These are phyloP conservation scores for Camellia lanceoleosa DNA, from an alignment of 148 eudicot species.

Conservation along the genomic window DNA sequence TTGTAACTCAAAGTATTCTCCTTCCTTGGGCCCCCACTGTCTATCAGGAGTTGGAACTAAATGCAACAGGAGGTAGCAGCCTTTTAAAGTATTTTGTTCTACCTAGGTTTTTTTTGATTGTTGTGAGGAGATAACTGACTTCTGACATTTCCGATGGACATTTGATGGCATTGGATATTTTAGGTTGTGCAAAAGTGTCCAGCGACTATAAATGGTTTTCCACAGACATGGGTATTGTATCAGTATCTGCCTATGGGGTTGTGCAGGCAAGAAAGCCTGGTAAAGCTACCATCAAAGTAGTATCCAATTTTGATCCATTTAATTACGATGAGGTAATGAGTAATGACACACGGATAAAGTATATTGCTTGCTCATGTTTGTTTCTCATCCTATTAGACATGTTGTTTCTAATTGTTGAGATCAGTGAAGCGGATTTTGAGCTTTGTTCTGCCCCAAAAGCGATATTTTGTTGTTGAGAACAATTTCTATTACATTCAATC, in stretches of 20 bases:
- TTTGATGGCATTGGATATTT: conserved; percentile 16
- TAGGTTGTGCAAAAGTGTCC: conserved; percentile 72
- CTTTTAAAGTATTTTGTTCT: conserved; percentile 4
- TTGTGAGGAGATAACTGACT: conserved; percentile 6
- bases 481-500: neutral
- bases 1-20: conserved; percentile 39
- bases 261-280: conserved; percentile 86
- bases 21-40: conserved; percentile 84
- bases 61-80: conserved; percentile 63
- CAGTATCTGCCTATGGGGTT: conserved; percentile 73
- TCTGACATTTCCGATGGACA: conserved; percentile 14
- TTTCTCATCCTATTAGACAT: neutral
- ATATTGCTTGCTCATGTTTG: neutral
- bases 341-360: conserved; percentile 8
- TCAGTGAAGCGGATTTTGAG: neutral
- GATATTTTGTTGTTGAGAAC: neutral
- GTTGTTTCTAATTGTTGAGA: neutral
- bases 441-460: neutral
- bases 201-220: conserved; percentile 87
- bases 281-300: conserved; percentile 66
- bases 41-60: conserved; percentile 74
- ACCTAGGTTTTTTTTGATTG: neutral
- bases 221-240: conserved; percentile 55
- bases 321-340: conserved; percentile 78
- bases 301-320: conserved; percentile 61